Conservation (phyloP, 345 rosid species). For the Viola odorata region DNA sequence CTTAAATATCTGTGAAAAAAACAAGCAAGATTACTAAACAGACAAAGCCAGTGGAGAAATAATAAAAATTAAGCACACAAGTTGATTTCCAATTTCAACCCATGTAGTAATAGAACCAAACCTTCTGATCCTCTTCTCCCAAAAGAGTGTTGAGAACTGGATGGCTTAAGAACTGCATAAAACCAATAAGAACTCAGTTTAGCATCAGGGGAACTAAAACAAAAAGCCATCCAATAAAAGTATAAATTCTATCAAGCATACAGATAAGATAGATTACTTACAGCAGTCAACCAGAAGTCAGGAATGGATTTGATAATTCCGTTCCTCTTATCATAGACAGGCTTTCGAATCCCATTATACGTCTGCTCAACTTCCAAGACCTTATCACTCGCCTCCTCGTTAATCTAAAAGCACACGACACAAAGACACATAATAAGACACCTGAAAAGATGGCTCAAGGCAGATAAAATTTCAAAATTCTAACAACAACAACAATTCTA, state of each 20-base stretch:
- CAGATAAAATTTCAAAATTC: no score
- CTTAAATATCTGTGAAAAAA: slow-evolving; percentile 55
- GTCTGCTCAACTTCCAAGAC: slow-evolving; percentile 90
- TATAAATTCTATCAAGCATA: neutral
- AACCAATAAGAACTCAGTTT: neutral
- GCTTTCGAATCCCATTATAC: slow-evolving; percentile 72
- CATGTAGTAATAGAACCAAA: slow-evolving; percentile 20
- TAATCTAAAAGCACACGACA: slow-evolving; percentile 41
- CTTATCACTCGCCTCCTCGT: slow-evolving; percentile 90
- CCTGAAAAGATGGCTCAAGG: no score
- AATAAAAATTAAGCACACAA: neutral
- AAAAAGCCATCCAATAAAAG: no score
- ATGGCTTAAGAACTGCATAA: slow-evolving; percentile 74
- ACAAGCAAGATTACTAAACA: neutral
- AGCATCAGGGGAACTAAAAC: neutral
- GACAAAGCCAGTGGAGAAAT: neutral
- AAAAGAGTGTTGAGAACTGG: slow-evolving; percentile 78
- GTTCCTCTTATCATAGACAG: slow-evolving; percentile 76
- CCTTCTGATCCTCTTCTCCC: slow-evolving; percentile 92
- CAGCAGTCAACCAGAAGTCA: slow-evolving; percentile 93
- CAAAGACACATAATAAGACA: no score
- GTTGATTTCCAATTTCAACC: neutral
- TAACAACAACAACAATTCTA: no score
- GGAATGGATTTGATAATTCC: slow-evolving; percentile 73
- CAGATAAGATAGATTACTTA: slow-evolving; percentile 31